Conservation (phyloP, 1,284 basidiomycete species). For the Pyrrhoderma lamaoense region DNA sequence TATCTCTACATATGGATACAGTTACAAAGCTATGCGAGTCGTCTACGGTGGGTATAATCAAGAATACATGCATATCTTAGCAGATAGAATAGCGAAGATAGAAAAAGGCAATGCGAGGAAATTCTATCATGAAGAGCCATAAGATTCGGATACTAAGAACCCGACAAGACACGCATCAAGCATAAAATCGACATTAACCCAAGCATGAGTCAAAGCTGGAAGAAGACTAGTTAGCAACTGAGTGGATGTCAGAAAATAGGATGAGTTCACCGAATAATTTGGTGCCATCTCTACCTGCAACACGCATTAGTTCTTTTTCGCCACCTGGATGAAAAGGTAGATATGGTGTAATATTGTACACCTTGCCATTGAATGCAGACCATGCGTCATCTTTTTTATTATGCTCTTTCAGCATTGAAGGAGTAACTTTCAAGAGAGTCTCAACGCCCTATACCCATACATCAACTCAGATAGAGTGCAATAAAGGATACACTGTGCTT, state of each 20-base stretch:
- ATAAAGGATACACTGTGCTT: slow-evolving; percentile 22
- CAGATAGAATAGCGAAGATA: too few species aligned
- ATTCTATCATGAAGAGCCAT: slow-evolving; percentile 6
- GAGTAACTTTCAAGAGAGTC: slow-evolving; percentile 66
- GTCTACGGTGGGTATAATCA: too few species aligned
- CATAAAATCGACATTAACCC: slow-evolving; percentile 58
- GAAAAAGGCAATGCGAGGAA: too few species aligned
- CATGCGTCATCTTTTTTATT: slow-evolving; percentile 85
- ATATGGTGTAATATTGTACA: slow-evolving; percentile 96
- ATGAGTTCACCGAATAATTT: slow-evolving; percentile 77
- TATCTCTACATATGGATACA: too few species aligned
- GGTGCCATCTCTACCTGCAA: slow-evolving; percentile 91
- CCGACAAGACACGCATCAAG: slow-evolving; percentile 53
- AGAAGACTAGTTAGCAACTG: neutral
- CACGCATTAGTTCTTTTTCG: slow-evolving; percentile 90
- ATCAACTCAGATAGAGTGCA: slow-evolving; percentile 13
- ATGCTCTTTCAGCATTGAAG: slow-evolving; percentile 80
- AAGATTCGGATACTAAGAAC: slow-evolving; percentile 36
- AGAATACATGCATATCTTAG: too few species aligned
- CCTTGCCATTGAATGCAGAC: slow-evolving; percentile 88
- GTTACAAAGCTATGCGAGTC: too few species aligned
- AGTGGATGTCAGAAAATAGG: neutral
- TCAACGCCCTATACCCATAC: slow-evolving; percentile 47
- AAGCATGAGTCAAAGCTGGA: slow-evolving; percentile 50
- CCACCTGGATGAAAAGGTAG: slow-evolving; percentile 92